These are phyloP conservation scores for Arctium lappa DNA, from an alignment of 129 eudicot species.

Conservation along the genomic window DNA sequence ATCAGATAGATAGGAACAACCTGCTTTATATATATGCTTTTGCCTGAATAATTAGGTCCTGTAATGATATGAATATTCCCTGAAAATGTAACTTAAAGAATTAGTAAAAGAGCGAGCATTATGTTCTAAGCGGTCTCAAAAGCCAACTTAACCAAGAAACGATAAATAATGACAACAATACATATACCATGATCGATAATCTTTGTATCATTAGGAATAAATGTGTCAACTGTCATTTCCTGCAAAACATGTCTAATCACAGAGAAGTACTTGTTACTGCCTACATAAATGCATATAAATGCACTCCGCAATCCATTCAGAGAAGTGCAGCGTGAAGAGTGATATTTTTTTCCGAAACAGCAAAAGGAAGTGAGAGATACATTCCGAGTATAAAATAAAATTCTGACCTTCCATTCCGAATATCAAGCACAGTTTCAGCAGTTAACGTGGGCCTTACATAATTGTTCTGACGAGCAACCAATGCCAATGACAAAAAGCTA, in stretches of 20 bases:
- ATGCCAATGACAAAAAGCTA: conserved; percentile 77
- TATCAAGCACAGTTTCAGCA: conserved; percentile 64
- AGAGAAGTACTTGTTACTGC: conserved; percentile 10
- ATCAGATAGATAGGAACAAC: conserved; percentile 27
- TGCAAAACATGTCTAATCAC: conserved; percentile 88
- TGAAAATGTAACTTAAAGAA: conserved; percentile 22
- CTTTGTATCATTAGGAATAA: conserved; percentile 94
- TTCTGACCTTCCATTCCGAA: conserved; percentile 86
- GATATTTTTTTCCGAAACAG: neutral
- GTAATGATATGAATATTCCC: conserved; percentile 84
- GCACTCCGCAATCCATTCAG: neutral
- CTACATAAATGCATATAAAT: neutral
- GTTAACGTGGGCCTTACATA: conserved; percentile 80
- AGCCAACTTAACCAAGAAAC: conserved; percentile 7
- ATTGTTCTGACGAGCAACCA: conserved; percentile 94
- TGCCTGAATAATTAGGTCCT: conserved; percentile 97
- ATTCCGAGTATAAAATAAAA: conserved; percentile 2
- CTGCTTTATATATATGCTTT: conserved; percentile 97
- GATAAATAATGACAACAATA: conserved; percentile 5
- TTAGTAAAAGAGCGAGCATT: conserved; percentile 2
- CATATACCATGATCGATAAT: conserved; percentile 63
- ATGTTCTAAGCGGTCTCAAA: neutral
- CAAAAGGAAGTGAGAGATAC: neutral
- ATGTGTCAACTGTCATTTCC: conserved; percentile 96
- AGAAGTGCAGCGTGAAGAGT: conserved; percentile 4